phyloP scores from a whole-genome alignment of 768 basidiomycete species.

The Mycena crocata region DNA sequence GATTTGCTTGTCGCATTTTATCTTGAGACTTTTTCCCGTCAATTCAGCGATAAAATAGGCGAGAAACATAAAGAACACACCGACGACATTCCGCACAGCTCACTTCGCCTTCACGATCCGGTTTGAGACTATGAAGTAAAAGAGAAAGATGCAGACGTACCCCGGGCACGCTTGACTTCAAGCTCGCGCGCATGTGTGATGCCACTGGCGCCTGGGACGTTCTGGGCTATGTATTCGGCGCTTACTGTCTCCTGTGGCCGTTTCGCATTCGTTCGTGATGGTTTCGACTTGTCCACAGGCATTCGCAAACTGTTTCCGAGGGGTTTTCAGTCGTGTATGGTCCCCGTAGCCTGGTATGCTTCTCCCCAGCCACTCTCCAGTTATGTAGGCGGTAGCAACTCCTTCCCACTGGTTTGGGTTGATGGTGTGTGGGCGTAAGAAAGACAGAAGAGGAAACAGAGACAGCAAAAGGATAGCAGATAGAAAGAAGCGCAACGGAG shows the following conservation, averaged over 20 bases:
- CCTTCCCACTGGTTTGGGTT: no score
- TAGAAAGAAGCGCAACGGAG: conserved; percentile 4
- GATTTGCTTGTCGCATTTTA: conserved; percentile 86
- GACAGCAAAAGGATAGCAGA: background rate
- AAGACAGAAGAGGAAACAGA: background rate
- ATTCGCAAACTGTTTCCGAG: conserved; percentile 44
- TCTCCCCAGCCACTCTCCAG: no score
- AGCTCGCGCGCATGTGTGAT: conserved; percentile 69
- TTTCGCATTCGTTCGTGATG: conserved; percentile 61
- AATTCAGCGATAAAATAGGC: conserved; percentile 18
- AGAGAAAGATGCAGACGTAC: conserved; percentile 41
- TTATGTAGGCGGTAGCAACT: no score
- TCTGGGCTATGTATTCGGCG: conserved; percentile 56
- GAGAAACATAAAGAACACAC: conserved; percentile 65
- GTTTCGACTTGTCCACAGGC: conserved; percentile 61
- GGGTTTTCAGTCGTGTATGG: background rate
- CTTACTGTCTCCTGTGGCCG: conserved; percentile 63
- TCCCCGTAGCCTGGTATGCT: no score
- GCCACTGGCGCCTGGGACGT: conserved; percentile 15
- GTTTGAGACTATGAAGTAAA: conserved; percentile 17
- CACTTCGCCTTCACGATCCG: conserved; percentile 56
- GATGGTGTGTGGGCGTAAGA: background rate
- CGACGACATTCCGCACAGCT: conserved; percentile 84
- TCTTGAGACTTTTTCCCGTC: conserved; percentile 64
- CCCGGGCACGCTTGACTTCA: conserved; percentile 79